Evolutionary conservation across 495 filamentous ascomycete genomes (phyloP).

Genomic region (Alectoria sarmentosa): DNA sequence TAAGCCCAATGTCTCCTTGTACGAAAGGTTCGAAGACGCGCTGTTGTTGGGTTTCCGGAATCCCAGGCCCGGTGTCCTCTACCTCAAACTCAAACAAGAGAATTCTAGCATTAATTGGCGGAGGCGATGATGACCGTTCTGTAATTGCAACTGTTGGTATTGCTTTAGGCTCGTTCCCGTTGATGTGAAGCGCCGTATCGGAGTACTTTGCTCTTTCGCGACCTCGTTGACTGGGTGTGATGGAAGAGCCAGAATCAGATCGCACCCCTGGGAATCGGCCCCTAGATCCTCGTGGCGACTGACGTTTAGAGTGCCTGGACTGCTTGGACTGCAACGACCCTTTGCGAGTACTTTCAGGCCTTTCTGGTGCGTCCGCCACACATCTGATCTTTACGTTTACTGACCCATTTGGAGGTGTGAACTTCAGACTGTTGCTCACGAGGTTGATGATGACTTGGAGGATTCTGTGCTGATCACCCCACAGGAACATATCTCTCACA

Average conservation of each 20-base stretch:
- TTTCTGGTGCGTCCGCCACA: conserved; percentile 44
- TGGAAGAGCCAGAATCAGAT: conserved; percentile 31
- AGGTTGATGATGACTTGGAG: conserved; percentile 88
- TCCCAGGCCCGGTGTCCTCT: conserved; percentile 85
- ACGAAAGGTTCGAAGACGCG: conserved; percentile 92
- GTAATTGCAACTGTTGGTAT: conserved; percentile 40
- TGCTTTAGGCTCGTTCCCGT: conserved; percentile 49
- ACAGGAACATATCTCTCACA: conserved; percentile 68
- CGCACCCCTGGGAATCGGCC: conserved; percentile 14
- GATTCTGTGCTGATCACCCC: conserved; percentile 87
- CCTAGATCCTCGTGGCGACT: conserved; percentile 15
- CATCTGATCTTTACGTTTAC: conserved; percentile 71
- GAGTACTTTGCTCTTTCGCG: conserved; percentile 23
- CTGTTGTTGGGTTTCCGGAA: conserved; percentile 65
- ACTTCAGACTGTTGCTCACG: conserved; percentile 88
- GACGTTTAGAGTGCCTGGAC: conserved; percentile 24
- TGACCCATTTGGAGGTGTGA: conserved; percentile 71
- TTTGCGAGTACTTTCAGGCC: conserved; percentile 24
- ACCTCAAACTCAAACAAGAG: conserved; percentile 81
- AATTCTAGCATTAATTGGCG: conserved; percentile 49
- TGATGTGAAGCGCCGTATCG: conserved; percentile 46
- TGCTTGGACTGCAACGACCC: conserved; percentile 27
- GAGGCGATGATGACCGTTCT: conserved; percentile 55
- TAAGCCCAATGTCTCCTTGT: conserved; percentile 80
- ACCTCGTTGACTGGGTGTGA: conserved; percentile 17